These are phyloP conservation scores for Saccharomyces hybrid DNA, from an alignment of 1,139 yeast species.

Conservation along the genomic window DNA sequence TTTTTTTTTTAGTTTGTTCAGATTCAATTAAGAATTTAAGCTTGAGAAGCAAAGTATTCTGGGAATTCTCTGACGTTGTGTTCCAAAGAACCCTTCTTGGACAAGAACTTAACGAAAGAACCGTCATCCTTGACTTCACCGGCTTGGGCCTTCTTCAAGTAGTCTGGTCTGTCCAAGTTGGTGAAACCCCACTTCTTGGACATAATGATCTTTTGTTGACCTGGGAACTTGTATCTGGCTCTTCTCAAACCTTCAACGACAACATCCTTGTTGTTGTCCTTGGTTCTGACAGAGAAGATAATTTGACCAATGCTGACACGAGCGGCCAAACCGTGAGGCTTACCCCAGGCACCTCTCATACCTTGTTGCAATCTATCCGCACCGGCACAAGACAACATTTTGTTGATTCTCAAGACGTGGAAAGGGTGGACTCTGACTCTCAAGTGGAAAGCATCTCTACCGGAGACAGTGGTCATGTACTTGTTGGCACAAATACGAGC, in stretches of 20 bases:
- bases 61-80: slow-evolving; percentile 93
- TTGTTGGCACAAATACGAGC: slow-evolving; percentile 99
- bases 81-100: slow-evolving; percentile 93
- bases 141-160: slow-evolving; percentile 85
- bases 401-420: slow-evolving; percentile 99
- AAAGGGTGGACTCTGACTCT: slow-evolving; percentile 99
- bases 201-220: slow-evolving; percentile 98
- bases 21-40: slow-evolving; percentile 26
- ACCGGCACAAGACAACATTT: slow-evolving; percentile 99
- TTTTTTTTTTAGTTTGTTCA: neutral
- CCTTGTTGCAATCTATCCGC: slow-evolving; percentile 99
- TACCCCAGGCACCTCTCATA: slow-evolving; percentile 99
- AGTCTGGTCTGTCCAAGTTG: slow-evolving; percentile 94
- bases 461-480: slow-evolving; percentile 94
- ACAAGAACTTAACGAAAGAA: slow-evolving; percentile 97
- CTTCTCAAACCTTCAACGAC: slow-evolving; percentile 99
- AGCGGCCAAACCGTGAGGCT: slow-evolving; percentile 99
- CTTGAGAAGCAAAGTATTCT: slow-evolving; percentile 54
- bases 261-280: slow-evolving; percentile 94
- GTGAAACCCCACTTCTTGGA: slow-evolving; percentile 99
- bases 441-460: slow-evolving; percentile 99
- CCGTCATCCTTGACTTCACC: slow-evolving; percentile 99
- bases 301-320: slow-evolving; percentile 98
- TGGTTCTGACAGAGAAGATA: slow-evolving; percentile 96
- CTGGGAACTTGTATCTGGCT: slow-evolving; percentile 99